Base-by-base conservation (phyloP, 192 early-diverging fungal species). In the Mortierella claussenii region DNA sequence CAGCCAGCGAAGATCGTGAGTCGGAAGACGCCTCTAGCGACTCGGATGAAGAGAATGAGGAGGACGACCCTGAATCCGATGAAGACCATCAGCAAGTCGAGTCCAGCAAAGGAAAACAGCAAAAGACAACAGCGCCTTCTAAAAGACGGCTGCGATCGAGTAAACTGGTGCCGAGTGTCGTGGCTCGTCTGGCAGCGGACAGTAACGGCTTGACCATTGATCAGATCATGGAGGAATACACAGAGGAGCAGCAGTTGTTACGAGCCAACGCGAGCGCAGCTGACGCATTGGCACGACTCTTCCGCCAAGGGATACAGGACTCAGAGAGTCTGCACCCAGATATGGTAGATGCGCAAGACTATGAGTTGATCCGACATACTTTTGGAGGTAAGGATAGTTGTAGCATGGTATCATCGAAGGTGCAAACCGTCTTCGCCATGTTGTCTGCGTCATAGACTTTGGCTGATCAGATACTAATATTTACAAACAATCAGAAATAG, bases 331-430 rank as follows among this genome's bases (percentile, higher is more conserved):
- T 76, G 4, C 49, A 76, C 20, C 52, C 63, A 8, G 73, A 76
- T 31, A 66, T 66, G 57, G 52, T 67, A 9, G 65, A 76, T 26
- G 43, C 52, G 2, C 63, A 66, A 12, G 73, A 61, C 27, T 67
- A 76, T 36, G 73, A 76, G 47, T 46, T 76, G 23, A 76, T 76
- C 24, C 49, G 61, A 21, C 64, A 61, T 20, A 67, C 73, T 6
- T 76, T 76, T 62, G 73, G 73, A 60, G 65, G 73, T 76, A 67
- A 27, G 51, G 17, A n/a, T n/a, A n/a, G n/a, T n/a, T n/a, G n/a
- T n/a, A n/a, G n/a, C n/a, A n/a, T n/a, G n/a, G n/a, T n/a, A n/a
- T n/a, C n/a, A n/a, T n/a, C n/a, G n/a, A n/a, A n/a, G n/a, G n/a
- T n/a, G n/a, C n/a, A n/a, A n/a, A n/a, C n/a, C n/a, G n/a, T n/a